These are phyloP conservation scores for Rhytidiadelphus loreus DNA, from an alignment of 225 moss, liverwort and hornwort genomes.

Conservation along the genomic window DNA sequence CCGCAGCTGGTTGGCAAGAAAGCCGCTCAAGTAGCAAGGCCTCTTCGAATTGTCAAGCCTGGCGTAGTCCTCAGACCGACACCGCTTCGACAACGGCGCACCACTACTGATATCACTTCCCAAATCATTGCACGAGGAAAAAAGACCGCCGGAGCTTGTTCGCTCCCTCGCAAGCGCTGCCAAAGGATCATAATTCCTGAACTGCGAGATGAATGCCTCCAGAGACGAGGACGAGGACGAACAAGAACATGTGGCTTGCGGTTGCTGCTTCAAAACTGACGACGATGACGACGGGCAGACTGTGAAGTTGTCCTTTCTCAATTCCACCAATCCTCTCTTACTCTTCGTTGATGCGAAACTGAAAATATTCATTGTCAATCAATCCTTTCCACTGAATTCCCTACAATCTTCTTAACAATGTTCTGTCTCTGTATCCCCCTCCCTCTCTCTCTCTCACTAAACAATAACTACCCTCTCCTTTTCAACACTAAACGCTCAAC, in stretches of 20 bases:
- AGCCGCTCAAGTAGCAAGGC: slow-evolving; percentile 8
- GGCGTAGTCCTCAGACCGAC: slow-evolving; percentile 2
- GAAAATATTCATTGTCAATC: slow-evolving; percentile 43
- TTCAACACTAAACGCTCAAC: background rate
- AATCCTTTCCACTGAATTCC: background rate
- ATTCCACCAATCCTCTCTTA: slow-evolving; percentile 12
- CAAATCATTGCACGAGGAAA: background rate
- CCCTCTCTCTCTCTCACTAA: background rate
- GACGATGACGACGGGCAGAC: background rate
- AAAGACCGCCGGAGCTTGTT: background rate
- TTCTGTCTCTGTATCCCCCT: background rate
- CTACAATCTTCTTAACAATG: background rate
- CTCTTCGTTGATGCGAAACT: slow-evolving; percentile 29
- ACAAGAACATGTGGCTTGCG: background rate
- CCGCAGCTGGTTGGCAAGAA: slow-evolving; percentile 27
- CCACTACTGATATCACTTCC: background rate
- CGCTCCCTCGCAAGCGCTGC: slow-evolving; percentile 25
- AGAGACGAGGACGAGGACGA: background rate
- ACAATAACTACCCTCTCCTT: background rate
- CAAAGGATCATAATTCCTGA: slow-evolving; percentile 26
- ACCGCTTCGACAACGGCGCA: slow-evolving; percentile 11
- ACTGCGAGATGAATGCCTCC: slow-evolving; percentile 21
- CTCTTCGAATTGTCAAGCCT: slow-evolving; percentile 8
- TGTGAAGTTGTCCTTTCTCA: slow-evolving; percentile 6
- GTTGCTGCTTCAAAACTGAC: slow-evolving; percentile 10